Conservation (phyloP, 176 grass and related monocot species). For the Hordeum marinum region DNA sequence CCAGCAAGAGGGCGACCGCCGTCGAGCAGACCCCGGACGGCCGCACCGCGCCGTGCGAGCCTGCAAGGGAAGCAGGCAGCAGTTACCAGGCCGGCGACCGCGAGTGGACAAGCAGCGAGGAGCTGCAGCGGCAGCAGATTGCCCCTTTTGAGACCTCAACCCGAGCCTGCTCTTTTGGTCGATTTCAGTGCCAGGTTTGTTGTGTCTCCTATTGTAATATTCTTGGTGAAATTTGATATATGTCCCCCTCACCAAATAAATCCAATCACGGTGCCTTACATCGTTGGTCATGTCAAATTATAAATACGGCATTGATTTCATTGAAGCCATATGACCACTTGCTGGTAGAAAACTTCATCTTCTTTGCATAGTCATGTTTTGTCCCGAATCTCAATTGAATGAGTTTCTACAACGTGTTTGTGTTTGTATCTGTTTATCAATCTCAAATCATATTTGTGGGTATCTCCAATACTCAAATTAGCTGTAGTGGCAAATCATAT, state of each 20-base stretch:
- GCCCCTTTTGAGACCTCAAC: background rate
- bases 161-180: background rate
- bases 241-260: background rate
- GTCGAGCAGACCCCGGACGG: background rate
- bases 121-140: background rate
- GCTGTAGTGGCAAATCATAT: background rate
- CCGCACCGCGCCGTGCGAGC: background rate
- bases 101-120: background rate
- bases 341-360: background rate
- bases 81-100: background rate
- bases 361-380: background rate
- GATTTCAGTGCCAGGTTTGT: background rate
- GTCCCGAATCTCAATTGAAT: background rate
- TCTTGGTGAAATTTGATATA: background rate
- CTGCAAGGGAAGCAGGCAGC: too few species aligned
- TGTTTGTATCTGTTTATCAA: background rate
- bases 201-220: background rate
- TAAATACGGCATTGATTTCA: too few species aligned
- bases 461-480: background rate
- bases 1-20: background rate
- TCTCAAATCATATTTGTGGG: background rate
- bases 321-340: background rate
- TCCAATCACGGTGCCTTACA: background rate
- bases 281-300: background rate
- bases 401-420: background rate